These are phyloP conservation scores for Kalmusia sp. DNA, from an alignment of 2,329 filamentous ascomycete species.

Conservation along the genomic window DNA sequence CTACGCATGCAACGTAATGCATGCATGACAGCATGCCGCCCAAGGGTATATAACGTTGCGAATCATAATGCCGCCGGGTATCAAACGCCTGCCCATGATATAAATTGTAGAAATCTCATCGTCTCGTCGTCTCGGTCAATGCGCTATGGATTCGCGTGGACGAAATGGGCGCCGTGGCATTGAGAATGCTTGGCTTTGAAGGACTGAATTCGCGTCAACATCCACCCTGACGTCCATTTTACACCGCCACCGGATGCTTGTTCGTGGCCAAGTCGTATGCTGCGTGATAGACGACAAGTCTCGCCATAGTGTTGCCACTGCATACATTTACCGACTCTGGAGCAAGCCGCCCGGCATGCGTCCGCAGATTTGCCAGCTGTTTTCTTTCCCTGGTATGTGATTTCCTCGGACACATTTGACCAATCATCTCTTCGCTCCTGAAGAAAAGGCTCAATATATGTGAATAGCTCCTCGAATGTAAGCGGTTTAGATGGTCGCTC, in stretches of 20 bases:
- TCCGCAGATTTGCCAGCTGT: conserved; percentile 33
- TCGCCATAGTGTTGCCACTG: conserved; percentile 40
- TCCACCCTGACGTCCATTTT: conserved; percentile 41
- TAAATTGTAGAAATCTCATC: conserved; percentile 25
- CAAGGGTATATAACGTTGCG: conserved; percentile 19
- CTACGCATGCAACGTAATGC: conserved; percentile 8
- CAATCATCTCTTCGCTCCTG: conserved; percentile 36
- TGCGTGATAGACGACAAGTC: conserved; percentile 35
- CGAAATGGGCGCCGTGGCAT: conserved; percentile 40
- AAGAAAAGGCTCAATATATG: conserved; percentile 34
- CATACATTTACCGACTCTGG: conserved; percentile 36
- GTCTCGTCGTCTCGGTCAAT: conserved; percentile 21
- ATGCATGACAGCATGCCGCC: conserved; percentile 2
- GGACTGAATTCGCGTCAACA: conserved; percentile 33
- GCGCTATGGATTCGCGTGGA: conserved; percentile 43
- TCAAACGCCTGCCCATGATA: conserved; percentile 42
- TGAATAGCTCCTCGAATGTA: conserved; percentile 44
- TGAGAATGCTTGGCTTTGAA: conserved; percentile 38
- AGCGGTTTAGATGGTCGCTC: conserved; percentile 32
- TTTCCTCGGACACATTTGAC: conserved; percentile 42
- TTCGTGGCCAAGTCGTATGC: conserved; percentile 37
- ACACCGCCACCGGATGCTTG: conserved; percentile 27
- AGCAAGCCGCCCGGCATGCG: conserved; percentile 36
- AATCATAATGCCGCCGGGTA: conserved; percentile 31
- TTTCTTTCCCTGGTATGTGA: conserved; percentile 26